These are phyloP conservation scores for Ambrosia hybrid DNA, from an alignment of 140 eudicot genomes.

Conservation along the genomic window DNA sequence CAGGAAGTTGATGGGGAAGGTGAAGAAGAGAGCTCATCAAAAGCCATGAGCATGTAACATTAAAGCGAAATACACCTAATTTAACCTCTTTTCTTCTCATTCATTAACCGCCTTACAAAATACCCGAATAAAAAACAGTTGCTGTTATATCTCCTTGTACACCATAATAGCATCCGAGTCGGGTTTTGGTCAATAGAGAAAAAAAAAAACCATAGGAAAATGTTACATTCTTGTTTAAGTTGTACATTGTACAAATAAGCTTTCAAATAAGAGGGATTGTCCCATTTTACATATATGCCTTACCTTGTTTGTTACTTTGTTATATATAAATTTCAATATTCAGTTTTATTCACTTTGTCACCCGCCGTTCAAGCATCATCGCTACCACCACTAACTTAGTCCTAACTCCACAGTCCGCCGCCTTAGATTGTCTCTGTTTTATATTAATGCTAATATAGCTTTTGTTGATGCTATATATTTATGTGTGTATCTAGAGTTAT, in stretches of 20 bases:
- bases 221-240: constrained; percentile 35
- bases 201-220: constrained; percentile 17
- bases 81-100: constrained; percentile 23
- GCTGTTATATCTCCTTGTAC: constrained; percentile 34
- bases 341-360: background rate
- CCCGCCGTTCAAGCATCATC: too few species aligned
- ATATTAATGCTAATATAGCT: too few species aligned
- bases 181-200: constrained; percentile 25
- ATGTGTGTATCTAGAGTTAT: too few species aligned
- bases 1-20: constrained; percentile 63
- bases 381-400: too few species aligned
- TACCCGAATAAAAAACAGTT: constrained; percentile 11
- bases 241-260: constrained; percentile 44
- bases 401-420: too few species aligned
- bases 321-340: background rate
- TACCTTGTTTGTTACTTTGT: background rate
- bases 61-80: constrained; percentile 18
- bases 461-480: too few species aligned
- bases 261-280: constrained; percentile 30
- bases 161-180: constrained; percentile 37
- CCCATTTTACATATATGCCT: constrained; percentile 24
- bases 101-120: constrained; percentile 21
- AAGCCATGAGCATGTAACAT: constrained; percentile 80
- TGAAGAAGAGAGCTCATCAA: constrained; percentile 61
- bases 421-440: too few species aligned